Evolutionary conservation across 225 moss, liverwort and hornwort species (phyloP), one percentile per base, ranked within the genome.

Genomic region (Bryoerythrophyllum caledonicum): DNA sequence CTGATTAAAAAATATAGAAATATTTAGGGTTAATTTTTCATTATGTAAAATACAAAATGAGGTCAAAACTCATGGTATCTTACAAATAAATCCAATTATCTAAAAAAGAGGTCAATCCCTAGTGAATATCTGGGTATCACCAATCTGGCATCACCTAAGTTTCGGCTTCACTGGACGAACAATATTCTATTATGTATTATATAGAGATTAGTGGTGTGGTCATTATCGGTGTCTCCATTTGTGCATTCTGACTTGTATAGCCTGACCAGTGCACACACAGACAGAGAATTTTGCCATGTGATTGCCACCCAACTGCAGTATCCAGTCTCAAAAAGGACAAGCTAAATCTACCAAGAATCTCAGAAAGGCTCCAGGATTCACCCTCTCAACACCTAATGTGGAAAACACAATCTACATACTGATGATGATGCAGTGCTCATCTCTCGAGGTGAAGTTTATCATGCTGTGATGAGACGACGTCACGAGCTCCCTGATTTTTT

Each of bases 401-500:
- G 68, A 65, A 49, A 70, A 60, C 74, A 23, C 53, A 70, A 82
- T 82, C 78, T 74, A 59, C 63, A 57, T n/a, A 63, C 52, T 52
- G 49, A 49, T 17, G 49, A 49, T 17, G 74, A 7, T 3, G 21
- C 66, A 3, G 25, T 55, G 23, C 57, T 5, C 73, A 5, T 7
- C 43, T 77, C 76, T 65, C 53, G 1, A 74, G 52, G 60, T 17
- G 34, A 62, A 0, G 38, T 8, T 9, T 38, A 10, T 38, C 10
- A 9, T 8, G 32, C 3, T 32, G 32, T 32, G 32, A 3, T 32
- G 41, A 60, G 53, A 53, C 38, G 7, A 43, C 8, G 44, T 35
- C 40, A 65, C 2, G 65, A 30, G 25, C 23, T 9, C 25, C 44
- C 44, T 37, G 37, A 63, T 52, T 19, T 74, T 73, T 63, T 7